Base-by-base conservation (phyloP, 2,329 filamentous ascomycete species). In the Aspergillus pseudonomiae region DNA sequence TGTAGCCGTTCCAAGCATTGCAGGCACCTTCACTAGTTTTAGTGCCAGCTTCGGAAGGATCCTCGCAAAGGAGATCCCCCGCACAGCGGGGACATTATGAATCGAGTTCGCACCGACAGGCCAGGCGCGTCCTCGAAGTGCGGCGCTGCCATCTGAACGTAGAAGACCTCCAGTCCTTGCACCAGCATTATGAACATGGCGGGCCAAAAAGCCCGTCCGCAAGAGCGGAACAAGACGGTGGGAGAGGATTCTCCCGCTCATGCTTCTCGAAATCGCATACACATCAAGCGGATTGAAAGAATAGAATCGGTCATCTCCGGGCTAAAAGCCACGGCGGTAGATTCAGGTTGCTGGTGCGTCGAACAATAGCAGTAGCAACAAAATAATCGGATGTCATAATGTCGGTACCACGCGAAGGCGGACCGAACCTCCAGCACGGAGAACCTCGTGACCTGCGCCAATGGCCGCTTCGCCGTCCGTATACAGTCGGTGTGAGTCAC, bases 1-100 rank as follows among this genome's bases (percentile, higher is more conserved):
- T 73, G 93, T 92, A 54, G 94, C 86, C 48, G 93, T 93, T 48
- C 94, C 95, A 73, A 97, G 94, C 81, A 97, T 90, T 63, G 95
- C 95, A 24, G 95, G 95, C 60, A 97, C 84, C 62, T 93, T 88
- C 41, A 89, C 86, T 70, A 99, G 90, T 82, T 97, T 99, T 74
- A 95, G 80, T n/a, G 95, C 89, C 57, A 99, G 84, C 76, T 92
- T 94, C 2, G 96, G 96, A 36, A 99, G 82, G 14, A 84, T 82
- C 52, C 88, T 81, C n/a, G 83, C 83, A 73, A 91, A 90, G n/a
- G 88, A 90, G 56, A 89, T 87, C 60, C 84, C 84, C 59, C 88
- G 83, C 48, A 88, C 84, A 19, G 86, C 85, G 59, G 87, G 85
- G 26, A 89, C 80, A 82, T 97, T 96, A 79, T 97, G 94, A 70